Evolutionary conservation across 169 alveolate genomes (phyloP).

Genomic region (Plasmodium gaboni): DNA sequence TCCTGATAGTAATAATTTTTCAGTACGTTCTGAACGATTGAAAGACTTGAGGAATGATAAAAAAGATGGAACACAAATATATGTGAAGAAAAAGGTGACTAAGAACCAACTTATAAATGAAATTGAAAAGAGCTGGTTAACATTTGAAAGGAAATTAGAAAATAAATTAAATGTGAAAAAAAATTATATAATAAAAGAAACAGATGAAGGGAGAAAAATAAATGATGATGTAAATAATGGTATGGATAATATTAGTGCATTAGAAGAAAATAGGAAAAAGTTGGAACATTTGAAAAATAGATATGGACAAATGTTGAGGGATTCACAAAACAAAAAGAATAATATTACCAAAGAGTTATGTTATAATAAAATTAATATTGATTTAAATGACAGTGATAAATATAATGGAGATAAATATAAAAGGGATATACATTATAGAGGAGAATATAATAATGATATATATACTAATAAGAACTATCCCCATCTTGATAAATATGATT

Average conservation of each 20-base stretch:
- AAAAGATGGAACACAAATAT: neutral
- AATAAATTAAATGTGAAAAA: conserved; percentile 21
- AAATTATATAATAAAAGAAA: neutral
- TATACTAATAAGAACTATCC: neutral
- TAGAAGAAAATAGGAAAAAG: conserved; percentile 60
- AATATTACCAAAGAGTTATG: neutral
- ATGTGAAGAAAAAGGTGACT: conserved; percentile 6
- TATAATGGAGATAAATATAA: neutral
- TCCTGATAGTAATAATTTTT: too few relatives aligned
- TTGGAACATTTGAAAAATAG: conserved; percentile 48
- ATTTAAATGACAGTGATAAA: neutral
- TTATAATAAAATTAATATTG: neutral
- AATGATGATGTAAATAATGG: neutral
- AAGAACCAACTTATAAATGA: conserved; percentile 15
- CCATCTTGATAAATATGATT: neutral
- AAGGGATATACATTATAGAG: neutral
- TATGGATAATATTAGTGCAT: conserved; percentile 34
- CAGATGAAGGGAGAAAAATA: neutral
- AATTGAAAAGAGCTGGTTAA: conserved; percentile 71
- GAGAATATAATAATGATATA: neutral
- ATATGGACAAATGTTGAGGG: conserved; percentile 33
- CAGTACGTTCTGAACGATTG: too few relatives aligned
- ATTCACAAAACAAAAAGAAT: conserved; percentile 27
- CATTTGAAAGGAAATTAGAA: conserved; percentile 66
- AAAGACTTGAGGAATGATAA: neutral